These are phyloP conservation scores for Globisporangium spiculum DNA, from an alignment of 352 stramenopile genomes.

Conservation along the genomic window DNA sequence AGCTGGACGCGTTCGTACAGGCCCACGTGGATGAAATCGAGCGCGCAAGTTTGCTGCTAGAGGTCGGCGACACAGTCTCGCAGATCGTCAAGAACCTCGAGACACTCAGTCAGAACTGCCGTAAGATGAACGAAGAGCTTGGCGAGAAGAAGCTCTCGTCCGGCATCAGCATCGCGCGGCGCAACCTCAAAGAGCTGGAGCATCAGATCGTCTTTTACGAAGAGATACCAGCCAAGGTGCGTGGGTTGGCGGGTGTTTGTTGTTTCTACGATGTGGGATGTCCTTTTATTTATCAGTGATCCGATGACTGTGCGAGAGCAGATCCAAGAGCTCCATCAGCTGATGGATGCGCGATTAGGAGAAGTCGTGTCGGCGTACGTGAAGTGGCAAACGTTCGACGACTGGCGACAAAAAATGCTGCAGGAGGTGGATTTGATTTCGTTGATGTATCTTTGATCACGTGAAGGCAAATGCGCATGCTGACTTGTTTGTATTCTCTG, in stretches of 20 bases:
- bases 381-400: slow-evolving; percentile 71
- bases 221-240: slow-evolving; percentile 61
- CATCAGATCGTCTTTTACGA: slow-evolving; percentile 83
- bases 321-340: slow-evolving; percentile 41
- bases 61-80: slow-evolving; percentile 58
- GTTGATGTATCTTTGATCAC: not conserved
- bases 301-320: not conserved
- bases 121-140: slow-evolving; percentile 81
- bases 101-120: slow-evolving; percentile 54
- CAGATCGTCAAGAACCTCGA: slow-evolving; percentile 65
- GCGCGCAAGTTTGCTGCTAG: slow-evolving; percentile 65
- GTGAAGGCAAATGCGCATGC: not conserved
- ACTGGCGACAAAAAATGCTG: slow-evolving; percentile 83
- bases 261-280: not conserved
- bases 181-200: slow-evolving; percentile 81
- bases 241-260: not conserved
- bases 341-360: slow-evolving; percentile 44
- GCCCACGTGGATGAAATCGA: slow-evolving; percentile 85
- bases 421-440: slow-evolving; percentile 43
- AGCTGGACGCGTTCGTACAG: slow-evolving; percentile 71
- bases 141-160: slow-evolving; percentile 80
- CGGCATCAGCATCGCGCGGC: slow-evolving; percentile 71
- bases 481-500: not conserved
- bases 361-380: slow-evolving; percentile 63
- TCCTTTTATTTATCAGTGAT: not conserved